phyloP scores from a whole-genome alignment of 441 rosid genomes.

The Adansonia rubrostipa region DNA sequence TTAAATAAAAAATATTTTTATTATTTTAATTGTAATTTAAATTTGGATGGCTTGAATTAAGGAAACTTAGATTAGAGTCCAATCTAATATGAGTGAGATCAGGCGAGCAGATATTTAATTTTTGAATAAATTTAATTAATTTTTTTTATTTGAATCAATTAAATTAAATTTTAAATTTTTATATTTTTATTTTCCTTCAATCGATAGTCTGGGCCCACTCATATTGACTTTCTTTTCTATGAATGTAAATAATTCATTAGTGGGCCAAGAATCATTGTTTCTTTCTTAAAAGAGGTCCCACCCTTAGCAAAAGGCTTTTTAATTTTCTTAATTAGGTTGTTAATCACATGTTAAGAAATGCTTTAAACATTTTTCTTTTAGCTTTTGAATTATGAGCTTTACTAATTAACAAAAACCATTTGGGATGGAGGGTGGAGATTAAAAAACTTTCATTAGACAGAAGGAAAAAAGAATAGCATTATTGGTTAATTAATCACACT shows the following conservation, averaged over 20 bases:
- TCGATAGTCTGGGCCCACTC: conserved; percentile 3
- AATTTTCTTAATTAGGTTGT: background rate
- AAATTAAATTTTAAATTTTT: too few relatives aligned
- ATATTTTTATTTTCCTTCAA: background rate
- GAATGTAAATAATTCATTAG: conserved; percentile 8
- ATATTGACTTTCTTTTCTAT: conserved; percentile 19
- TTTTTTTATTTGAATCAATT: too few relatives aligned
- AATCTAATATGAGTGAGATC: too few relatives aligned
- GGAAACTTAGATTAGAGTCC: too few relatives aligned
- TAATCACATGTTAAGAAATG: background rate
- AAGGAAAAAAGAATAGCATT: background rate
- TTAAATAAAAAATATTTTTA: too few relatives aligned
- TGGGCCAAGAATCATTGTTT: conserved; percentile 7
- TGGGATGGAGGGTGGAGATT: background rate
- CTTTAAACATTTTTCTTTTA: background rate
- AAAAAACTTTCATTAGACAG: background rate
- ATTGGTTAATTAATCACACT: conserved; percentile 21
- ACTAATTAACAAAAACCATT: background rate
- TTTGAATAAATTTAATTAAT: too few relatives aligned
- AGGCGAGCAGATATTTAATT: too few relatives aligned
- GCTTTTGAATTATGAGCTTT: conserved; percentile 11
- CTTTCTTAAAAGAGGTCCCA: background rate
- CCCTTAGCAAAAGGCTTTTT: background rate
- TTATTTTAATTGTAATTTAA: too few relatives aligned
- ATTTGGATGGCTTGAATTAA: too few relatives aligned